Percentiles rank a stretch among this genome's conserved stretches.
phyloP scores from a whole-genome alignment of 768 basidiomycete species.

The Dacryopinax spathularia region DNA sequence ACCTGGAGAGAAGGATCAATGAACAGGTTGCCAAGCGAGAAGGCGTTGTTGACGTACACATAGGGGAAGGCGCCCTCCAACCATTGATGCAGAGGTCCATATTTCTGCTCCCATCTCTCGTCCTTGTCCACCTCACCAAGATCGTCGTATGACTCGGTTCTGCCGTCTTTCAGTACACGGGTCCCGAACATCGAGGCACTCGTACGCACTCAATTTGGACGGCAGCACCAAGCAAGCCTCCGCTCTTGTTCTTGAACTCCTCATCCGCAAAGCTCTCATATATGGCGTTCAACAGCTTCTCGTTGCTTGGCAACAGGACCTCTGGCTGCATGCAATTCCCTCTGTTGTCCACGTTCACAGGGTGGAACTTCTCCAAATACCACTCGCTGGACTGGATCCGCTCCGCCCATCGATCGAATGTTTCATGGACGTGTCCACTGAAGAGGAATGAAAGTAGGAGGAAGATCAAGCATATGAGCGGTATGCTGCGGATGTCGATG shows the following conservation, averaged over 20 bases:
- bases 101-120: background rate
- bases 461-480: background rate
- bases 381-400: background rate
- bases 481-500: background rate
- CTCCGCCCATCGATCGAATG: background rate
- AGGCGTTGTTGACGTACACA: no score
- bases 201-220: background rate
- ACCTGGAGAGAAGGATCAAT: slow-evolving; percentile 28
- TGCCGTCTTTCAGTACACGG: background rate
- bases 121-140: background rate
- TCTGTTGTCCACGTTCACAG: background rate
- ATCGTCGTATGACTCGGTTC: background rate
- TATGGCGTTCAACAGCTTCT: background rate
- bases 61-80: background rate
- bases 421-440: background rate
- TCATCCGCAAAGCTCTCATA: background rate
- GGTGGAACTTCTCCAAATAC: background rate
- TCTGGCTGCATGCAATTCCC: background rate
- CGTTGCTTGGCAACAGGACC: background rate
- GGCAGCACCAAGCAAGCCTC: background rate
- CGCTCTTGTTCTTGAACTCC: background rate
- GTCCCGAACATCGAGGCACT: background rate
- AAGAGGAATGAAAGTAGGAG: background rate
- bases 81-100: background rate
- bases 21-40: background rate